phyloP scores from a whole-genome alignment of 1,284 basidiomycete species.

The Sutorius eximius region DNA sequence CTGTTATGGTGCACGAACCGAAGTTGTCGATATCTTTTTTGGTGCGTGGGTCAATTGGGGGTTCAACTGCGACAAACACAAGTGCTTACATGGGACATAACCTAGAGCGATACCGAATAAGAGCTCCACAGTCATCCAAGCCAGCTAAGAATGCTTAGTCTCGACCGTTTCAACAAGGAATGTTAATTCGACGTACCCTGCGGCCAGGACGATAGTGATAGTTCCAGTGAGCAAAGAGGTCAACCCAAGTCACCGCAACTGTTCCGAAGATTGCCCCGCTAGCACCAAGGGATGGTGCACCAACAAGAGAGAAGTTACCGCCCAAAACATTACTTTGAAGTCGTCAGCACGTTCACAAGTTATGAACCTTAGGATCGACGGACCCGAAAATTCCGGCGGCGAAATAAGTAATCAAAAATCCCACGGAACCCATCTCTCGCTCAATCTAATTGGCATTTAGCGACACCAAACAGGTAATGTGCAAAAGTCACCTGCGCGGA shows the following conservation, averaged over 20 bases:
- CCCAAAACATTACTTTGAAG: constrained; percentile 73
- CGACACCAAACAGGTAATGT: background rate
- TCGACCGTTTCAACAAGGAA: background rate
- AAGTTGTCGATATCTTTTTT: constrained; percentile 73
- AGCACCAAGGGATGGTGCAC: constrained; percentile 90
- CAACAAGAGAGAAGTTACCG: constrained; percentile 88
- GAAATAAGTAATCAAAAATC: constrained; percentile 83
- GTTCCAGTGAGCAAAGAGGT: constrained; percentile 91
- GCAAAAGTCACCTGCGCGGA: constrained; percentile 65
- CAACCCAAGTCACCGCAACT: constrained; percentile 85
- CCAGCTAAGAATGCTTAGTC: constrained; percentile 46
- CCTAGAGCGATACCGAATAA: constrained; percentile 85
- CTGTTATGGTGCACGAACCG: constrained; percentile 43
- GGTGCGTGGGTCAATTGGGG: constrained; percentile 13
- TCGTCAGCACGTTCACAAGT: constrained; percentile 5
- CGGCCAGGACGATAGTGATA: constrained; percentile 78
- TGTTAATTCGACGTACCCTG: constrained; percentile 51
- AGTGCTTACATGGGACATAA: constrained; percentile 69
- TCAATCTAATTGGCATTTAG: constrained; percentile 58
- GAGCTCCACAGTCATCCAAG: constrained; percentile 84
- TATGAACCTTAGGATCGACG: constrained; percentile 16
- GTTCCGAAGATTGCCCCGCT: constrained; percentile 94
- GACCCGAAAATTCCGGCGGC: constrained; percentile 90
- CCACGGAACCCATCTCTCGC: constrained; percentile 81
- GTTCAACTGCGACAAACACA: background rate